These are phyloP conservation scores for Pseudomicrostroma phylloplanum DNA, from an alignment of 1,284 basidiomycete species.

Conservation along the genomic window DNA sequence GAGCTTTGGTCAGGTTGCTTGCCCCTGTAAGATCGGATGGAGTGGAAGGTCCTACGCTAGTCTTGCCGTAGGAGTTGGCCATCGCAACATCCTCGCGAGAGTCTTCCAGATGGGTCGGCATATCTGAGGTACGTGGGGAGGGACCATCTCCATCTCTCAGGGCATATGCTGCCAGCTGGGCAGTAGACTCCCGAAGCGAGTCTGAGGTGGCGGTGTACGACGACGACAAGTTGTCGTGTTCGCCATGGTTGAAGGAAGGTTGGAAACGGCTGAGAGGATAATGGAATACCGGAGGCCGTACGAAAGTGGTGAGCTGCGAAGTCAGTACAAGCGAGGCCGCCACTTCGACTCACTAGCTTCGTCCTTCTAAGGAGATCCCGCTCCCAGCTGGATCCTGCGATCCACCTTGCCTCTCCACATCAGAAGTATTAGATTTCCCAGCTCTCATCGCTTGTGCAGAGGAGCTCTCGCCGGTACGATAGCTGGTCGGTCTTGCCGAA, in stretches of 20 bases:
- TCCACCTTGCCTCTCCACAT: conserved; percentile 6
- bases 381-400: background rate
- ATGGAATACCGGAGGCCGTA: conserved; percentile 8
- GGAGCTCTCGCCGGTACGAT: background rate
- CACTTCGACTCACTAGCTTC: conserved; percentile 28
- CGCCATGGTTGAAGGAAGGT: conserved; percentile 11
- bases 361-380: conserved; percentile 33
- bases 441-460: background rate
- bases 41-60: background rate
- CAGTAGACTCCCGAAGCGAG: conserved; percentile 42
- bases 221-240: conserved; percentile 18
- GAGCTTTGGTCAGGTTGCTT: background rate
- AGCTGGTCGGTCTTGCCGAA: background rate
- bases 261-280: conserved; percentile 11
- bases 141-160: conserved; percentile 31
- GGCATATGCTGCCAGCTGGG: conserved; percentile 42
- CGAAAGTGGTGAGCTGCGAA: background rate
- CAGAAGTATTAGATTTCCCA: background rate
- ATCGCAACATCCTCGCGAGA: conserved; percentile 10
- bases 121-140: conserved; percentile 14
- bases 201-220: conserved; percentile 43
- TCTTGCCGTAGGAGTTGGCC: background rate
- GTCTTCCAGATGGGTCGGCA: conserved; percentile 15
- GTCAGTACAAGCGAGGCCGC: background rate
- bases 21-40: background rate